Base-by-base conservation (phyloP, 768 basidiomycete species). In the Russula brevipes region DNA sequence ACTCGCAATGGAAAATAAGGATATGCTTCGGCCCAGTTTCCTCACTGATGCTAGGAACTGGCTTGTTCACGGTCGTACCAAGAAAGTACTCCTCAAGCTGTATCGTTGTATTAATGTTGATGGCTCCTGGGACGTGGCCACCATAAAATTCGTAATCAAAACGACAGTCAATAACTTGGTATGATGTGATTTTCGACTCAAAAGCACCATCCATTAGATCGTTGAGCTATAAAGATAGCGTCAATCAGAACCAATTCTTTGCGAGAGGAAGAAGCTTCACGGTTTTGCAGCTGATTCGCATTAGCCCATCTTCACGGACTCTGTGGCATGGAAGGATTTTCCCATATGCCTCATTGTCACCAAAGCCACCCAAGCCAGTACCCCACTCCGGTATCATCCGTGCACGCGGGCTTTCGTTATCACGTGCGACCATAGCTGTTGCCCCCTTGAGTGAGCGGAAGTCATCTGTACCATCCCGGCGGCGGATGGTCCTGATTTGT, bases 1-100 rank as follows among this genome's bases (percentile, higher is more conserved):
- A 98, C 76, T 99, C 97, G 78, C 97, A 99, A 72, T 99, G 97
- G 80, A 99, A 98, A 51, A 99, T 82, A 46, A 98, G 76, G 38
- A 98, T 77, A 1, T 89, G 94, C 77, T 95, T 95, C 74, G 81
- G 82, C 14, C 77, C 76, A 0, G 73, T 59, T 68, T 94, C 89
- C 24, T 91, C 89, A 73, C 92, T 94, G 45, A 83, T 78, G 39
- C 86, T 87, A 5, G 88, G 83, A 60, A 74, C 78, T 10, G 89
- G 88, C 73, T 81, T 86, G 60, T 74, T 76, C 65, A 79, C 72
- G 63, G 74, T 78, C 30, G 75, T 70, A 4, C 86, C 80, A 46
- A 98, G 84, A 44, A 98, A 76, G 54, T 91, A 81, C 56, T 90
- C 86, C 72, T 97, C 94, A 46, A 98, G 82, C 51, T 82, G 85